Evolutionary conservation across 2,329 filamentous ascomycete genomes (phyloP).

Genomic region (Cladosporium sp.): DNA sequence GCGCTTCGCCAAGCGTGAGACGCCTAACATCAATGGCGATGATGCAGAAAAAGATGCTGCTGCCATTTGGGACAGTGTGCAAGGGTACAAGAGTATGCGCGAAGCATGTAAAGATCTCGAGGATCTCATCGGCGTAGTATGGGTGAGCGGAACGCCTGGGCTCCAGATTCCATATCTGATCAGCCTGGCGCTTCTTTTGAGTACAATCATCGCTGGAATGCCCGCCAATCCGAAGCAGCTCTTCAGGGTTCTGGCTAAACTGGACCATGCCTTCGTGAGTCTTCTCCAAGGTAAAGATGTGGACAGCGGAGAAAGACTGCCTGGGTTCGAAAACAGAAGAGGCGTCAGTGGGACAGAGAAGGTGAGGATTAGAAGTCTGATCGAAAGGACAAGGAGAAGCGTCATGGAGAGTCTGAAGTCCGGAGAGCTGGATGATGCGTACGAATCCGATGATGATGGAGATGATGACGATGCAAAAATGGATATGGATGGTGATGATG

Average conservation of each 20-base stretch:
- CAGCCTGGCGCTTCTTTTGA: slow-evolving; percentile 68
- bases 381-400: slow-evolving; percentile 68
- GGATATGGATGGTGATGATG: slow-evolving; percentile 44
- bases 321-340: slow-evolving; percentile 63
- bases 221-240: slow-evolving; percentile 62
- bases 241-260: slow-evolving; percentile 68
- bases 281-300: slow-evolving; percentile 65
- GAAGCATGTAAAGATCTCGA: slow-evolving; percentile 73
- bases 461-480: slow-evolving; percentile 27
- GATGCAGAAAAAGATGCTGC: slow-evolving; percentile 22
- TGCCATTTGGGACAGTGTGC: slow-evolving; percentile 34
- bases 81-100: slow-evolving; percentile 58
- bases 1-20: slow-evolving; percentile 49
- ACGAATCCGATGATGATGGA: slow-evolving; percentile 33
- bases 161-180: slow-evolving; percentile 83
- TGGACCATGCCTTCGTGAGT: slow-evolving; percentile 79
- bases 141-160: slow-evolving; percentile 80
- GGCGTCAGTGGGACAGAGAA: slow-evolving; percentile 78
- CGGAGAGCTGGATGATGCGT: slow-evolving; percentile 44
- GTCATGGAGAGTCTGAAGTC: slow-evolving; percentile 65
- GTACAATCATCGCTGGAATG: slow-evolving; percentile 69
- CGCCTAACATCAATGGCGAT: slow-evolving; percentile 28
- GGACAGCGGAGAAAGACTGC: slow-evolving; percentile 60
- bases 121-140: slow-evolving; percentile 71
- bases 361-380: slow-evolving; percentile 77